Conservation (phyloP, 2,329 filamentous ascomycete species). For the Thielaviopsis euricoi region DNA sequence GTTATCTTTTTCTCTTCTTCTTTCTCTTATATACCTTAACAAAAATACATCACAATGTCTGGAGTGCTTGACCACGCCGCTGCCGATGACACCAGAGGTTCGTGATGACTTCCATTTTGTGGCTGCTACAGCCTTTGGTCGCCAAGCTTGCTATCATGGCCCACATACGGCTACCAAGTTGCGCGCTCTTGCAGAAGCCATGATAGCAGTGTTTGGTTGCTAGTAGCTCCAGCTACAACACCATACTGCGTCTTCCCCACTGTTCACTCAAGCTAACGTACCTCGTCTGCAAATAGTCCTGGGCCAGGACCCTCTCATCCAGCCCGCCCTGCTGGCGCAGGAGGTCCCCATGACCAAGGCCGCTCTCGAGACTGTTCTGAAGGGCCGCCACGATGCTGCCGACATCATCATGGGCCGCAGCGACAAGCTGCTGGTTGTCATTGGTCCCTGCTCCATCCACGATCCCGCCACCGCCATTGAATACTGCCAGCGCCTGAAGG, state of each 20-base stretch:
- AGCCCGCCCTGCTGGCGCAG: constrained; percentile 87
- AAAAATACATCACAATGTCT: constrained; percentile 17
- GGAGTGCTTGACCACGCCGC: constrained; percentile 19
- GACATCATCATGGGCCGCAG: constrained; percentile 54
- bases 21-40: background rate
- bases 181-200: too few species aligned
- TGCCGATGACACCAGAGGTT: constrained; percentile 24
- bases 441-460: constrained; percentile 95
- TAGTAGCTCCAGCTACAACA: too few species aligned
- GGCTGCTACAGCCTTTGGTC: background rate
- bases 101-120: constrained; percentile 12
- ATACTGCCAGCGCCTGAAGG: constrained; percentile 77
- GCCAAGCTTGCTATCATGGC: background rate
- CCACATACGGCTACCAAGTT: too few species aligned
- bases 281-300: constrained; percentile 35
- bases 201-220: too few species aligned
- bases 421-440: constrained; percentile 50
- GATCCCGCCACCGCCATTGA: constrained; percentile 79
- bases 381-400: constrained; percentile 45
- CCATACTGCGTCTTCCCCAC: too few species aligned
- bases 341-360: constrained; percentile 53
- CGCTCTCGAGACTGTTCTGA: constrained; percentile 43
- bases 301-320: constrained; percentile 84
- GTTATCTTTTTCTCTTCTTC: background rate
- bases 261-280: background rate